phyloP scores from a whole-genome alignment of 495 filamentous ascomycete genomes.

The Lophiotrema nucula region DNA sequence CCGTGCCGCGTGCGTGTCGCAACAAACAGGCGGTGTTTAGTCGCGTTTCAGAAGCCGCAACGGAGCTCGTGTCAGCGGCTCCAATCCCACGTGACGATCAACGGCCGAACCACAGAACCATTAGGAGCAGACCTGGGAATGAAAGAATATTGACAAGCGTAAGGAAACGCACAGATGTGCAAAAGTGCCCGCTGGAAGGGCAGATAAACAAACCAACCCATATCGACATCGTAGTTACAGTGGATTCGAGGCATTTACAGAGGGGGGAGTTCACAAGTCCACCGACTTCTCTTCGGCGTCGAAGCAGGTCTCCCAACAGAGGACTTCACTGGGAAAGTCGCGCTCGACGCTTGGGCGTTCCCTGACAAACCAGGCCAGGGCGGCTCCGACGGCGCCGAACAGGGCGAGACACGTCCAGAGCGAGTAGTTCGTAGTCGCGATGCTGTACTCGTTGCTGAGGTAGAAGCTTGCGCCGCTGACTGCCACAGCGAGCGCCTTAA shows the following conservation, averaged over 20 bases:
- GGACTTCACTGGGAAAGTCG: conserved; percentile 42
- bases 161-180: too few species aligned
- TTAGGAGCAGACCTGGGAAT: too few species aligned
- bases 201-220: too few species aligned
- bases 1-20: neutral
- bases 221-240: too few species aligned
- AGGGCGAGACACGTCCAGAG: conserved; percentile 44
- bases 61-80: too few species aligned
- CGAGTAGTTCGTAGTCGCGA: conserved; percentile 41
- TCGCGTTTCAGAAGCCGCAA: conserved; percentile 17
- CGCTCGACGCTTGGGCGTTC: conserved; percentile 44
- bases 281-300: conserved; percentile 34
- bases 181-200: too few species aligned
- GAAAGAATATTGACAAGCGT: too few species aligned
- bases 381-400: conserved; percentile 42
- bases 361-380: conserved; percentile 45
- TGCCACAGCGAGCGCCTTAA: conserved; percentile 47
- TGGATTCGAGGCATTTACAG: too few species aligned
- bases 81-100: too few species aligned
- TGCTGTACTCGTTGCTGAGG: conserved; percentile 42
- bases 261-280: too few species aligned
- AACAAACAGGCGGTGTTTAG: conserved; percentile 2
- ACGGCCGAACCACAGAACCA: too few species aligned
- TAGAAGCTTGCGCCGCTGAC: conserved; percentile 47
- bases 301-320: conserved; percentile 50